phyloP scores from a whole-genome alignment of 31 red algal genomes.

The Odonthalia washingtoniensis region DNA sequence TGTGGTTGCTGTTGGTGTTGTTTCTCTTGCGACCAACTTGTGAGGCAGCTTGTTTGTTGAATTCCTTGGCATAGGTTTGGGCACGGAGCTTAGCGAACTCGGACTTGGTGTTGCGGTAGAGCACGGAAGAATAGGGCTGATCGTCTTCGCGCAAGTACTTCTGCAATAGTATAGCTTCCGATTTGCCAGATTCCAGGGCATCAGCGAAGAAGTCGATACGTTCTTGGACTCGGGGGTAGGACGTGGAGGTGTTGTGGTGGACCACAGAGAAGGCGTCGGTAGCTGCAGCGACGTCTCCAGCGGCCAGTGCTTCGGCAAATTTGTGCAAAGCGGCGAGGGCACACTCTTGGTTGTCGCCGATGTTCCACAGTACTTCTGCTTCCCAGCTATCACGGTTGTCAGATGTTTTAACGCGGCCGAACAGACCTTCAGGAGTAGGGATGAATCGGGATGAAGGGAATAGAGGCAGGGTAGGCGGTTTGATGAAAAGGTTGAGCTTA shows the following conservation, averaged over 20 bases:
- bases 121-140: conserved; percentile 6
- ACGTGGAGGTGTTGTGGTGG: conserved; percentile 37
- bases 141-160: conserved; percentile 46
- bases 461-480: background rate
- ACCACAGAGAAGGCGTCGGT: conserved; percentile 24
- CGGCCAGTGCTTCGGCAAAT: conserved; percentile 19
- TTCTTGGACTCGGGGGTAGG: conserved; percentile 35
- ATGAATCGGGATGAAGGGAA: conserved; percentile 8
- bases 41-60: conserved; percentile 27
- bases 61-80: conserved; percentile 36
- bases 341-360: conserved; percentile 10
- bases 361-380: conserved; percentile 39
- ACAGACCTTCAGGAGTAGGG: background rate
- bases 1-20: background rate
- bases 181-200: conserved; percentile 50
- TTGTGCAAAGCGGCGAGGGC: conserved; percentile 5
- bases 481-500: conserved; percentile 33
- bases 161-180: conserved; percentile 53
- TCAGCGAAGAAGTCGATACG: conserved; percentile 54
- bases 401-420: background rate
- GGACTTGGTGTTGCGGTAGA: conserved; percentile 9
- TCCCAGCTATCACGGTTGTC: conserved; percentile 24
- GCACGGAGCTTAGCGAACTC: conserved; percentile 50
- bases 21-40: background rate
- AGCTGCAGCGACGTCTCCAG: background rate